These are phyloP conservation scores for Daldinia concentrica DNA, from an alignment of 495 filamentous ascomycete species.

Conservation along the genomic window DNA sequence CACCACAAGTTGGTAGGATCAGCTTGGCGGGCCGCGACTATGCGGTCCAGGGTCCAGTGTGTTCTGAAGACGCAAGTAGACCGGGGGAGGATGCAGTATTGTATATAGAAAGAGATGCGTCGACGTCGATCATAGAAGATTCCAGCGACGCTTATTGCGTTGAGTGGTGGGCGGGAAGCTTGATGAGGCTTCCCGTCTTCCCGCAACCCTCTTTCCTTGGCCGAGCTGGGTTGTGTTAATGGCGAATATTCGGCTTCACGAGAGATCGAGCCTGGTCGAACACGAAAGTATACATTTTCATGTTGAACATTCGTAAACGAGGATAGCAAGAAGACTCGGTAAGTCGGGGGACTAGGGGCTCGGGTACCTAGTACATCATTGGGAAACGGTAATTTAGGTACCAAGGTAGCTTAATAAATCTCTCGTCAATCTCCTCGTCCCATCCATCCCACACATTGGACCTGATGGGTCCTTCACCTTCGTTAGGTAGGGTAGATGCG, in stretches of 20 bases:
- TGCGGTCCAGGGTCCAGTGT: conserved; percentile 30
- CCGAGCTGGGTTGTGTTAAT: conserved; percentile 14
- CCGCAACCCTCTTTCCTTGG: conserved; percentile 13
- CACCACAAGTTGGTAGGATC: conserved; percentile 36
- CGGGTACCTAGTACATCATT: not conserved
- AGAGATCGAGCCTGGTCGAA: conserved; percentile 14
- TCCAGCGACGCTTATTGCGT: conserved; percentile 36
- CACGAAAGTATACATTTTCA: conserved; percentile 16
- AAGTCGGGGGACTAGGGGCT: conserved; percentile 2
- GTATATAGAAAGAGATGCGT: conserved; percentile 30
- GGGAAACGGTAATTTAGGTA: not conserved
- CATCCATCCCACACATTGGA: conserved; percentile 21
- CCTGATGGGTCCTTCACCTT: conserved; percentile 21
- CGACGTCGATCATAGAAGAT: conserved; percentile 44
- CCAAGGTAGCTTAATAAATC: conserved; percentile 1
- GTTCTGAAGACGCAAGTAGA: conserved; percentile 27
- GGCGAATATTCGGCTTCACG: conserved; percentile 27
- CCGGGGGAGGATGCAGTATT: conserved; percentile 41
- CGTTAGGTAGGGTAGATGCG: conserved; percentile 6
- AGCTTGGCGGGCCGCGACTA: conserved; percentile 39
- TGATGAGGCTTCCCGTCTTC: conserved; percentile 28
- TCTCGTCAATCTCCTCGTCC: conserved; percentile 7
- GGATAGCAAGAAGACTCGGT: conserved; percentile 10
- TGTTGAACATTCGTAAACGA: conserved; percentile 17
- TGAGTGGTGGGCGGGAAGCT: conserved; percentile 12